phyloP scores from a whole-genome alignment of 345 rosid species.

The Populus alba region DNA sequence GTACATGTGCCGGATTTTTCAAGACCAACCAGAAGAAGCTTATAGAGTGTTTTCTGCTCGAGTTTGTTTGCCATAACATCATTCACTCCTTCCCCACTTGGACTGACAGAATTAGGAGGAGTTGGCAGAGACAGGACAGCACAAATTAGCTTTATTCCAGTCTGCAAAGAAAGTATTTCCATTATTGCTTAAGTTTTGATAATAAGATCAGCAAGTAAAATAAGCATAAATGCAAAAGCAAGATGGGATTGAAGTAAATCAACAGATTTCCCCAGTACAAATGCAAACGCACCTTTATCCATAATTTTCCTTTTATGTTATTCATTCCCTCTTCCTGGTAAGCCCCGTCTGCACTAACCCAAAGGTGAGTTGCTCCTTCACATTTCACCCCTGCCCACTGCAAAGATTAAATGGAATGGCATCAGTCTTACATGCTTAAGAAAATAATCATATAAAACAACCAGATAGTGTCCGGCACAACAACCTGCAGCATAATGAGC shows the following conservation, averaged over 20 bases:
- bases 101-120: slow-evolving; percentile 37
- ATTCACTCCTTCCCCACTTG: slow-evolving; percentile 31
- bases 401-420: slow-evolving; percentile 22
- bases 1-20: slow-evolving; percentile 82
- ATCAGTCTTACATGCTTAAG: background rate
- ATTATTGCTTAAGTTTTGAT: slow-evolving; percentile 8
- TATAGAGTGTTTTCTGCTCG: slow-evolving; percentile 37
- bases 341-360: slow-evolving; percentile 63
- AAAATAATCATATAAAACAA: slow-evolving; percentile 12
- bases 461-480: slow-evolving; percentile 9
- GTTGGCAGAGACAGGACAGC: slow-evolving; percentile 55
- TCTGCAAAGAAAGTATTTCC: slow-evolving; percentile 34
- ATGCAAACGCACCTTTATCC: slow-evolving; percentile 57
- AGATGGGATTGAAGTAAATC: background rate
- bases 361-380: slow-evolving; percentile 64
- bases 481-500: slow-evolving; percentile 66
- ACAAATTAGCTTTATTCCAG: slow-evolving; percentile 42
- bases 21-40: slow-evolving; percentile 68
- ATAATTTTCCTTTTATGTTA: slow-evolving; percentile 43
- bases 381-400: slow-evolving; percentile 64
- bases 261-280: background rate
- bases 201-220: slow-evolving; percentile 8
- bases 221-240: slow-evolving; percentile 8
- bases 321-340: slow-evolving; percentile 80
- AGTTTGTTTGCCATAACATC: background rate